Conservation (phyloP, 106 monocot species). For the Xerophyta viscosa region DNA sequence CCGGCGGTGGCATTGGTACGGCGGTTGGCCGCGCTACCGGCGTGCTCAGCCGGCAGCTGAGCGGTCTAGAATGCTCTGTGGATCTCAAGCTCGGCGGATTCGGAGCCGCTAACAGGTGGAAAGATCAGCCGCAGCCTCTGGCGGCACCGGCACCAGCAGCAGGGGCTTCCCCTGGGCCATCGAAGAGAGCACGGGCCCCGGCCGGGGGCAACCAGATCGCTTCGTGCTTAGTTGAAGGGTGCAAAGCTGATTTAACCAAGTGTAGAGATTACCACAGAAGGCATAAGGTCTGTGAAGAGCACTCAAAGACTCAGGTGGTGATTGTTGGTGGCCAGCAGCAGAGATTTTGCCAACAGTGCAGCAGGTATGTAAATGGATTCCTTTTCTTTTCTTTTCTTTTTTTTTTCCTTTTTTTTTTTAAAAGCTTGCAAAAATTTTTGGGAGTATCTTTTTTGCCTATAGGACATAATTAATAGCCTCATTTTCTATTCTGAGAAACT, state of each 20-base stretch:
- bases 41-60: neutral
- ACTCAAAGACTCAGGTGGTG: conserved; percentile 65
- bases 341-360: conserved; percentile 79
- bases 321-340: conserved; percentile 53
- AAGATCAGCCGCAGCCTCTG: conserved; percentile 10
- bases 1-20: neutral
- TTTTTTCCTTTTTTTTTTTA: too few species aligned
- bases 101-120: conserved; percentile 24
- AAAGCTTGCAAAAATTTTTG: too few species aligned
- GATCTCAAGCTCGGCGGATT: conserved; percentile 40
- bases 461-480: too few species aligned
- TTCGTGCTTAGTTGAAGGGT: conserved; percentile 52
- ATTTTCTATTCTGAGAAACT: too few species aligned
- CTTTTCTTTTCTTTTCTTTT: too few species aligned
- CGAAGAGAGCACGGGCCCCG: conserved; percentile 28
- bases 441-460: too few species aligned
- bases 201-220: conserved; percentile 23
- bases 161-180: too few species aligned
- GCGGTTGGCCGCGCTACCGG: conserved; percentile 3
- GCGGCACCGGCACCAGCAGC: conserved; percentile 6
- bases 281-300: conserved; percentile 69
- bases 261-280: conserved; percentile 62
- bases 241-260: conserved; percentile 46
- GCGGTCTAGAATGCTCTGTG: conserved; percentile 26
- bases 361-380: too few species aligned